phyloP scores from a whole-genome alignment of 257 asterid species.

The Schizonepeta tenuifolia region DNA sequence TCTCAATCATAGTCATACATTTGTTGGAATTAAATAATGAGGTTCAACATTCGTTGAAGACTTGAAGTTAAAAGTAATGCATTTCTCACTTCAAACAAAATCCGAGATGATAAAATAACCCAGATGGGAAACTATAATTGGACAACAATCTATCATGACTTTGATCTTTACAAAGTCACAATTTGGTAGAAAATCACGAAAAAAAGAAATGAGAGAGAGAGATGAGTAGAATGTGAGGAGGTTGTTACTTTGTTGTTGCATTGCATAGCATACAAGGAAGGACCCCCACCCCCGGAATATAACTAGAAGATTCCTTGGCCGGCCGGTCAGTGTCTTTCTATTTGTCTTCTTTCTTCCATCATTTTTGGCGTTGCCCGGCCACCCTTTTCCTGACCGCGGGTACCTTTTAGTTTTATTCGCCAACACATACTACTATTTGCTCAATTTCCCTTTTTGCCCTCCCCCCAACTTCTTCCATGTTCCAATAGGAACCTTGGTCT shows the following conservation, averaged over 20 bases:
- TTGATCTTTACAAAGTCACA: not conserved
- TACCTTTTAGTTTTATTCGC: constrained; percentile 23
- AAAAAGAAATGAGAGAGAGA: not conserved
- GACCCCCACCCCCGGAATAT: constrained; percentile 35
- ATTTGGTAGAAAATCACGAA: not conserved
- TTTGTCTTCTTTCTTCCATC: constrained; percentile 34
- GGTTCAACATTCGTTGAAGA: not conserved
- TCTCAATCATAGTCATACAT: not conserved
- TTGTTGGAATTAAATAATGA: not conserved
- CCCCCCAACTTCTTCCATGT: not conserved
- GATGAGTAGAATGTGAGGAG: not conserved
- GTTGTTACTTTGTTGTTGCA: not conserved
- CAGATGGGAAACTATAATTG: not conserved
- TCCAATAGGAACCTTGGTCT: no score
- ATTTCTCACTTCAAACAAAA: not conserved
- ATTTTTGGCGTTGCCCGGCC: constrained; percentile 25
- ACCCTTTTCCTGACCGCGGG: constrained; percentile 34
- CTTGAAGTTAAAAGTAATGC: not conserved
- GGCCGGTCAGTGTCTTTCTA: constrained; percentile 39
- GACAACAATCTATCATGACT: not conserved
- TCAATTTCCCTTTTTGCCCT: constrained; percentile 8
- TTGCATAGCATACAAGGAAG: not conserved
- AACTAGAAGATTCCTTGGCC: constrained; percentile 46
- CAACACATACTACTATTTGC: not conserved
- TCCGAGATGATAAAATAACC: not conserved